Conservation (phyloP, 1,284 basidiomycete genomes). For the Phellopilus nigrolimitatus region DNA sequence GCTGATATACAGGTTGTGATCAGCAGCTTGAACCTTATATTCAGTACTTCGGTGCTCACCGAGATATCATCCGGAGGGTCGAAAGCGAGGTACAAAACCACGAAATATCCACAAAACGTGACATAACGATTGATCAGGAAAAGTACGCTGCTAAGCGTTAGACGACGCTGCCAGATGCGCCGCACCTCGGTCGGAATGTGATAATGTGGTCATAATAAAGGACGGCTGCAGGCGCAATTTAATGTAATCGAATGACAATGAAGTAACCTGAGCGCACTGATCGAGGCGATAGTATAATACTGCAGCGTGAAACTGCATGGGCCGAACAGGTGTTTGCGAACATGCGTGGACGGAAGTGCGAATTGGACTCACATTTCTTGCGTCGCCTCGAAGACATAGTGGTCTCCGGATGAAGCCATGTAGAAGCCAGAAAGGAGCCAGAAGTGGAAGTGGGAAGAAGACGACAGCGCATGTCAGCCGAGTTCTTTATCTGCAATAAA, state of each 20-base stretch:
- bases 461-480: no score
- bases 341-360: neutral
- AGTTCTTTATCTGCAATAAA: no score
- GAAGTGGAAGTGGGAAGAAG: no score
- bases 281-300: neutral
- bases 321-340: no score
- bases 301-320: neutral
- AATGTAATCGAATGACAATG: neutral
- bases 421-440: no score
- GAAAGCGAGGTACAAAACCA: conserved; percentile 1
- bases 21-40: neutral
- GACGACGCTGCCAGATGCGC: neutral
- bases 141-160: conserved; percentile 4
- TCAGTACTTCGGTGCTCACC: neutral
- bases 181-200: neutral
- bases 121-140: conserved; percentile 11
- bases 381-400: no score
- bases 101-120: conserved; percentile 2
- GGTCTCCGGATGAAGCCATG: no score
- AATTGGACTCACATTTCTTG: no score
- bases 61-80: neutral
- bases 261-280: neutral
- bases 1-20: neutral
- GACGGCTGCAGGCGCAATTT: neutral
- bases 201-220: conserved; percentile 9